Conservation (phyloP, 805 yeast genomes). For the Candida pini region DNA sequence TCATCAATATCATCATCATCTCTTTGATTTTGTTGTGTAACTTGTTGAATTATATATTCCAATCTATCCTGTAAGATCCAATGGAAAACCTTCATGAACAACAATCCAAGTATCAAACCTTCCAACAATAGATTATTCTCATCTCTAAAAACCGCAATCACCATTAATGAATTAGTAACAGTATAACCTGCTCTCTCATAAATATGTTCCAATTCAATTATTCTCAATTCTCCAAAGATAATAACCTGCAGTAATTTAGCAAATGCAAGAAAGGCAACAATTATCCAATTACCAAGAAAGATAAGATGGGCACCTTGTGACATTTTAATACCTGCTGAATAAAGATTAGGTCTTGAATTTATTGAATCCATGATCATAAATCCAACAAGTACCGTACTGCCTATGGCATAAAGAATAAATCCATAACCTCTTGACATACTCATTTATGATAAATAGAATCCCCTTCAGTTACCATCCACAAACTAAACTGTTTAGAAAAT, state of each 20-base stretch:
- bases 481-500: too few relatives aligned
- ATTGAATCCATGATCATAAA: constrained; percentile 34
- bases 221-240: constrained; percentile 70
- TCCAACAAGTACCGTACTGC: constrained; percentile 31
- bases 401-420: constrained; percentile 20
- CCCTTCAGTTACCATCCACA: too few relatives aligned
- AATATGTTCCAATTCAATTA: constrained; percentile 70
- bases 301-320: constrained; percentile 44
- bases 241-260: constrained; percentile 47
- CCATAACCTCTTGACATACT: constrained; percentile 6
- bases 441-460: too few relatives aligned
- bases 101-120: constrained; percentile 29
- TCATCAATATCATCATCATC: neutral
- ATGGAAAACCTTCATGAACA: constrained; percentile 65
- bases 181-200: constrained; percentile 62
- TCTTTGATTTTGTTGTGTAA: neutral
- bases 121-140: constrained; percentile 42
- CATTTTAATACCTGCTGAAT: constrained; percentile 43
- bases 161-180: constrained; percentile 55
- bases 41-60: constrained; percentile 40
- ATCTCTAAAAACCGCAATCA: constrained; percentile 47
- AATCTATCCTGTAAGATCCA: constrained; percentile 56
- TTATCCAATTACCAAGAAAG: constrained; percentile 38
- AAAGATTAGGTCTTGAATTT: constrained; percentile 40
- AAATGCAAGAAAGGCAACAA: constrained; percentile 28